A percentile compares a stretch with the other conserved stretches of the same genome.
phyloP scores from a whole-genome alignment of 306 rosid genomes.

The Spatholobus suberectus region DNA sequence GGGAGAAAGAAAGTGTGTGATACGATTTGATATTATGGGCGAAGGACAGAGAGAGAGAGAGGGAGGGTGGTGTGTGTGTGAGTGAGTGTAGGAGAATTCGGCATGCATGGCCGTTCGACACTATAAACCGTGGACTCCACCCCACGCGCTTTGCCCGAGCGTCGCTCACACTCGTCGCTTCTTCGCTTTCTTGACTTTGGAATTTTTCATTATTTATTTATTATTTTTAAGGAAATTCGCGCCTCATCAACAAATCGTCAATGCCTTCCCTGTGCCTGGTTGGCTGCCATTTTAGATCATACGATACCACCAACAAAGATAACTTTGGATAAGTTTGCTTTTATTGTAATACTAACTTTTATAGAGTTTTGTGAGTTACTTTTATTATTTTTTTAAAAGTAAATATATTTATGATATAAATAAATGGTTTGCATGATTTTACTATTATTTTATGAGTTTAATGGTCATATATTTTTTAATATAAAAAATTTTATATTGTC shows the following conservation, averaged over 20 bases:
- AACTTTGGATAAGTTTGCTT: not conserved
- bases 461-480: too few species aligned
- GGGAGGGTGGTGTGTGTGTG: conserved; percentile 39
- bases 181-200: not conserved
- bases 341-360: not conserved
- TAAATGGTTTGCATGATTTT: not conserved
- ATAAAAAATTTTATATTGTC: too few species aligned
- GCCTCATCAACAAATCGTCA: conserved; percentile 27
- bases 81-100: conserved; percentile 52
- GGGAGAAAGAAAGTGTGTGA: conserved; percentile 35
- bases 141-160: conserved; percentile 40
- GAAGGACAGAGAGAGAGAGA: conserved; percentile 23
- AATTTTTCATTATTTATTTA: not conserved
- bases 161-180: conserved; percentile 28
- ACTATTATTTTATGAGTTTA: too few species aligned
- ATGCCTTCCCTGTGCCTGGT: not conserved
- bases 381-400: too few species aligned
- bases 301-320: not conserved
- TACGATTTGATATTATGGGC: conserved; percentile 22
- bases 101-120: conserved; percentile 76
- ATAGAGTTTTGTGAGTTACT: too few species aligned
- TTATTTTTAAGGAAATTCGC: not conserved
- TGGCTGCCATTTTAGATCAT: not conserved
- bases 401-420: not conserved
- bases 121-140: not conserved